Evolutionary conservation across 371 early-diverging fungal genomes (phyloP).

Genomic region (Rhizomucor miehei): DNA sequence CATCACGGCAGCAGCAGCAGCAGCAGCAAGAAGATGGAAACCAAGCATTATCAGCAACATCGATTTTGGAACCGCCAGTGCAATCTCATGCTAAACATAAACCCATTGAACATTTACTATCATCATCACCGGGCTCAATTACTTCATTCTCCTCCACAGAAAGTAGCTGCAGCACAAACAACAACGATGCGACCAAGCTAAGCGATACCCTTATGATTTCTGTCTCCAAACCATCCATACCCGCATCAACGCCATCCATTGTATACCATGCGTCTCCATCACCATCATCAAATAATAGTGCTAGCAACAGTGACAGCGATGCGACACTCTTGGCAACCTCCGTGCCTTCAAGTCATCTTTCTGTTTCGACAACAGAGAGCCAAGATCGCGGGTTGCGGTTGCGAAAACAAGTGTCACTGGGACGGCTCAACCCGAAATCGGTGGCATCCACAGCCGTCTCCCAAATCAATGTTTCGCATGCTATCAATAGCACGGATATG

Average conservation of each 20-base stretch:
- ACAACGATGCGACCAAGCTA: no score
- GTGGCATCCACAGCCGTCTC: slow-evolving; percentile 23
- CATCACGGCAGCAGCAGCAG: neutral
- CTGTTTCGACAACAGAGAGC: neutral
- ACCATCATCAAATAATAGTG: no score
- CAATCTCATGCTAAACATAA: no score
- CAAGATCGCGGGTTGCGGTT: slow-evolving; percentile 3
- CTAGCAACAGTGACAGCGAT: slow-evolving; percentile 1
- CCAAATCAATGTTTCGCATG: slow-evolving; percentile 17
- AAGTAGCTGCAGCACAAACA: no score
- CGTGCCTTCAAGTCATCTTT: neutral
- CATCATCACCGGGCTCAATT: no score
- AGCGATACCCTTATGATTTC: neutral
- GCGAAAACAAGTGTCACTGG: slow-evolving; percentile 15
- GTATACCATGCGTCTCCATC: no score
- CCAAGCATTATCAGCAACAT: neutral
- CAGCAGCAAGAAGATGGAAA: slow-evolving; percentile 1
- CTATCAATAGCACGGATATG: no score
- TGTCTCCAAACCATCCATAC: neutral
- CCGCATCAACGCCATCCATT: neutral
- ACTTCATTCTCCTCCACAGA: no score
- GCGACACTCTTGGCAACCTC: neutral
- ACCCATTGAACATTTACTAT: no score
- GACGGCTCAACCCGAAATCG: slow-evolving; percentile 14
- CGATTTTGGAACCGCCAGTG: neutral